phyloP scores from a whole-genome alignment of 768 basidiomycete species.

The Panaeolus papilionaceus region DNA sequence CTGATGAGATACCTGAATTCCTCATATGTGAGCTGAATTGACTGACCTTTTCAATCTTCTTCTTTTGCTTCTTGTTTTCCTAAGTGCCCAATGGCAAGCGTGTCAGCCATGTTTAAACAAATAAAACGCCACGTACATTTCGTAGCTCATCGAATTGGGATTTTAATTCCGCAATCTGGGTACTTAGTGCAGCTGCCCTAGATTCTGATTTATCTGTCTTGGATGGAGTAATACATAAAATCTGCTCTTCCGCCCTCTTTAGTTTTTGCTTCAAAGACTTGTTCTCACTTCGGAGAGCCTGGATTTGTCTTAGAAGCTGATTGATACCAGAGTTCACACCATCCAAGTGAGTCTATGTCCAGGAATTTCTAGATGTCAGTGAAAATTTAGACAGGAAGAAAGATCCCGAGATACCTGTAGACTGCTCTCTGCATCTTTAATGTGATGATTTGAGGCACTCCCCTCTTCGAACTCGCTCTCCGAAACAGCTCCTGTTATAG shows the following conservation, averaged over 20 bases:
- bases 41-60: conserved; percentile 32
- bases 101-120: background rate
- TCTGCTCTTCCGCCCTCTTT: conserved; percentile 12
- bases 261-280: conserved; percentile 20
- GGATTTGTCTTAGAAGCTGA: conserved; percentile 23
- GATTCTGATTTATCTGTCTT: background rate
- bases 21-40: background rate
- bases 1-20: background rate
- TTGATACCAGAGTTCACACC: conserved; percentile 24
- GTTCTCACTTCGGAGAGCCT: conserved; percentile 28
- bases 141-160: conserved; percentile 25
- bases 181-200: background rate
- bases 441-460: background rate
- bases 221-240: background rate
- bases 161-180: conserved; percentile 18
- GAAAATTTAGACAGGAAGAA: background rate
- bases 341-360: conserved; percentile 24
- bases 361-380: background rate
- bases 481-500: background rate
- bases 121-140: conserved; percentile 20
- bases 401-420: conserved; percentile 5
- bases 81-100: conserved; percentile 6
- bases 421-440: background rate
- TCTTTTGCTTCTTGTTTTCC: conserved; percentile 30
- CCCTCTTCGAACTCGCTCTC: background rate